These are phyloP conservation scores for Dillenia turbinata DNA, from an alignment of 164 flowering plant genomes.

Conservation along the genomic window DNA sequence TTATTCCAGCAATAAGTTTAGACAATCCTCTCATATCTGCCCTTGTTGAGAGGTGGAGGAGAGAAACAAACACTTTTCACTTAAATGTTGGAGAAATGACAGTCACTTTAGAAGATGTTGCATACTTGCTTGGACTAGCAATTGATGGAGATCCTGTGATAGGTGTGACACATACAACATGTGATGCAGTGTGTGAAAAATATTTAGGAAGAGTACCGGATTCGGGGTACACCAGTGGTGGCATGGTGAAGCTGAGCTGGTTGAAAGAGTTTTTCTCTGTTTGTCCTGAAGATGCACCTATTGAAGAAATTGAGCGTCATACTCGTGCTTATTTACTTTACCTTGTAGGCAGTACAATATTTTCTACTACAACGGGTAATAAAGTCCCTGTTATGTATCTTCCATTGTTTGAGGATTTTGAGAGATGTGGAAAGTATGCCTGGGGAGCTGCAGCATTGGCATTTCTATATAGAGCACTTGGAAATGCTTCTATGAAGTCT, in stretches of 20 bases:
- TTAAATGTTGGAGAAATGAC: constrained; percentile 74
- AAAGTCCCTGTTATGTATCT: constrained; percentile 79
- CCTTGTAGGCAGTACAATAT: constrained; percentile 71
- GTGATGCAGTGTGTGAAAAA: constrained; percentile 42
- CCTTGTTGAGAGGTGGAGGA: constrained; percentile 73
- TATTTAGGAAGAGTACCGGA: constrained; percentile 54
- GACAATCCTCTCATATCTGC: constrained; percentile 77
- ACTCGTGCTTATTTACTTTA: constrained; percentile 71
- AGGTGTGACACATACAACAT: constrained; percentile 51
- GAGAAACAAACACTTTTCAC: constrained; percentile 74
- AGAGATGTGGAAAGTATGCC: constrained; percentile 53
- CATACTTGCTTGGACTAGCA: constrained; percentile 50
- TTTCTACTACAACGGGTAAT: constrained; percentile 75
- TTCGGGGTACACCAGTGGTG: constrained; percentile 58
- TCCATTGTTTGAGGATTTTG: constrained; percentile 65
- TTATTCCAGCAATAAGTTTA: constrained; percentile 59
- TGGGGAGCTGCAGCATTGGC: constrained; percentile 83
- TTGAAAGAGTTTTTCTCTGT: constrained; percentile 55
- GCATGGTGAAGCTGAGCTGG: constrained; percentile 80
- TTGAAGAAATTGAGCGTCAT: constrained; percentile 38
- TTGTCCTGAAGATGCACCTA: constrained; percentile 53
- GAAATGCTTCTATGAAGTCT: constrained; percentile 63
- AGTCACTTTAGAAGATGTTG: constrained; percentile 64
- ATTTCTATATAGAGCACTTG: constrained; percentile 72
- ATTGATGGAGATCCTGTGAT: constrained; percentile 74